Evolutionary conservation across 805 yeast species (phyloP), one percentile per base, ranked within the genome.

Genomic region (Nematodospora valgi): DNA sequence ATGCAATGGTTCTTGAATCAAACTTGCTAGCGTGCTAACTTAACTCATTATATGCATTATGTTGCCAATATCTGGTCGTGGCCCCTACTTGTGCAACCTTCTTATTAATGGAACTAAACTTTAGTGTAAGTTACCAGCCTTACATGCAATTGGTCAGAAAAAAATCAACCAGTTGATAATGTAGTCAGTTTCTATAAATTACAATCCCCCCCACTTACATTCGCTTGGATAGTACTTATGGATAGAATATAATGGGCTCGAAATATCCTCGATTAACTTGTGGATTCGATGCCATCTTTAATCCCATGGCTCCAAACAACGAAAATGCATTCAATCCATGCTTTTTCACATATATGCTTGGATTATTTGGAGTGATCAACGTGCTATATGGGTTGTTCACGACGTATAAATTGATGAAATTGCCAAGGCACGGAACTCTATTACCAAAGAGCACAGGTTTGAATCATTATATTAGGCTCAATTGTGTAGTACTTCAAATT

Each of bases 291-390:
- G 34, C 42, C 4, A n/a, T 42, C 17, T 36, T 39, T 14, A 47
- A 41, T 11, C 57, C 56, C 7, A 47, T 59, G 33, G 52, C 48
- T 3, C 51, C 57, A 4, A 36, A 43, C 11, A 36, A 48, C 14
- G 59, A 48, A 12, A 61, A 61, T 37, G 60, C 68, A 0, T 59
- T 61, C 44, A 59, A 59, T 29, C 68, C 67, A 6, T 59, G 64
- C 38, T 60, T 61, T 32, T 15, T 61, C 11, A 35, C 52, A 3
- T 40, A 38, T 25, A 4, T 45, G 10, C 28, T 44, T 13, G 27
- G 44, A 4, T 34, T 51, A 9, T 25, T 17, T 26, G 32, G 47
- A 3, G 17, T 32, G 2, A 10, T 32, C 6, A 38, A 24, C 11
- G 40, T 43, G 10, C 4, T 41, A 11, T 32, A 27, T 18, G 37